A percentile compares a stretch with the other conserved stretches of the same genome.
Conservation (phyloP, 1,139 yeast genomes). For the Yamadazyma membranifaciens region DNA sequence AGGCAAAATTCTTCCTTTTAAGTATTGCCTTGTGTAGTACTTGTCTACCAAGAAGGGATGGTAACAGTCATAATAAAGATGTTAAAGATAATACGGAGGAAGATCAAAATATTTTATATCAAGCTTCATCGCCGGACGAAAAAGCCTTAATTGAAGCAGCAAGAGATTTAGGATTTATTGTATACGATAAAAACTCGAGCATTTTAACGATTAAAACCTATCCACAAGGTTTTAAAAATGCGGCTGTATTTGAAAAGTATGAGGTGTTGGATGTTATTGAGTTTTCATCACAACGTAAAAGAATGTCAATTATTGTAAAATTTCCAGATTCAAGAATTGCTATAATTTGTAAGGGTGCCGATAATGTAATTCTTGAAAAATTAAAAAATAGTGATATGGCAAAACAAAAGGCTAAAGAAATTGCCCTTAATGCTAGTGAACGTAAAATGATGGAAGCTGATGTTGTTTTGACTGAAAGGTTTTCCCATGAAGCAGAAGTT, state of each 20-base stretch:
- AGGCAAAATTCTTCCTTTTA: conserved; percentile 75
- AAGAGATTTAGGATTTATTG: conserved; percentile 85
- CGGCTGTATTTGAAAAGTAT: conserved; percentile 65
- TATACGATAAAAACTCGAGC: conserved; percentile 63
- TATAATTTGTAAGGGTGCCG: conserved; percentile 92
- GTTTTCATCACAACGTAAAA: conserved; percentile 81
- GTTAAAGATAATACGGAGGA: neutral
- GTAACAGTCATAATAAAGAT: conserved; percentile 10
- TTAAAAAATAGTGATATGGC: conserved; percentile 62
- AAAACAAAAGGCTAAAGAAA: conserved; percentile 57
- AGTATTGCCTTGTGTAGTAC: conserved; percentile 87
- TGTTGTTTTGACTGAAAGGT: conserved; percentile 54
- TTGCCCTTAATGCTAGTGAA: conserved; percentile 55
- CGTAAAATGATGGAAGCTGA: conserved; percentile 85
- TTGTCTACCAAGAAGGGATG: conserved; percentile 61
- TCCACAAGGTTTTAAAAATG: conserved; percentile 73
- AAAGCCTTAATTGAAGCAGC: conserved; percentile 93
- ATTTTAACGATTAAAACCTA: conserved; percentile 68
- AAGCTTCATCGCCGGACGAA: conserved; percentile 96
- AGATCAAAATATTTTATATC: conserved; percentile 65
- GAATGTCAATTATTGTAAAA: conserved; percentile 86
- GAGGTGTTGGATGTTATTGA: conserved; percentile 79
- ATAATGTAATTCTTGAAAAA: conserved; percentile 82
- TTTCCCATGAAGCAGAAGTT: conserved; percentile 32
- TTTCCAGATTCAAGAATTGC: conserved; percentile 81